Evolutionary conservation across 164 flowering plant species (phyloP), one percentile per base, ranked within the genome.

Genomic region (Umbilicus rupestris): DNA sequence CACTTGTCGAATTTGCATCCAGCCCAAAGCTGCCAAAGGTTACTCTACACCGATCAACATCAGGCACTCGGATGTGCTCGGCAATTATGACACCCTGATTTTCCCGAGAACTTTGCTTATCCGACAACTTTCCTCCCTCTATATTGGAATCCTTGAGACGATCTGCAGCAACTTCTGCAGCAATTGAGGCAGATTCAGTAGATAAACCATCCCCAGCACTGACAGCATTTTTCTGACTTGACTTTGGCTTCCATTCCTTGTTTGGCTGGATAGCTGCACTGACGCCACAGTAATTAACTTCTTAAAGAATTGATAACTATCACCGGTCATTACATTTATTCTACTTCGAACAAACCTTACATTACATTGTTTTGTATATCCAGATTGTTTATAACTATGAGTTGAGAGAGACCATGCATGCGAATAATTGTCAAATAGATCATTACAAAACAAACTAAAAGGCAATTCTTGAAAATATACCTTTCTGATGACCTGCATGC

Each of bases 211-310:
- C 82, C 39, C 83, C 86, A 74, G 88, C 85, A 39, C 62, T 75
- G 65, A 14, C 49, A 57, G 19, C 70, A 26, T 83, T 68, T 72
- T 83, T 94, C 55, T 86, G 79, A 77, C 75, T 89, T 19, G 85
- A 75, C 76, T 94, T 94, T 29, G 97, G 98, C 72, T 91, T 94
- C 98, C 98, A 94, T 68, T 91, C 96, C 80, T 81, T 94, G 37
- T 71, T 85, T 35, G 82, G 78, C 72, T 76, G 85, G 45, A 77
- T 45, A 72, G 79, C 97, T 90, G 83, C 78, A 80, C 49, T 17
- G 67, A 72, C 28, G 37, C 62, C 10, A 0, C 39, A 55, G 42
- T 17, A 19, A 35, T 42, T 26, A 45, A 29, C 41, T 14, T 28
- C n/a, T 59, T 9, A 42, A 28, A 67, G 33, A 49, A 10, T 26